Evolutionary conservation across 164 flowering plant species (phyloP).

Genomic region (Magnolia sinica): DNA sequence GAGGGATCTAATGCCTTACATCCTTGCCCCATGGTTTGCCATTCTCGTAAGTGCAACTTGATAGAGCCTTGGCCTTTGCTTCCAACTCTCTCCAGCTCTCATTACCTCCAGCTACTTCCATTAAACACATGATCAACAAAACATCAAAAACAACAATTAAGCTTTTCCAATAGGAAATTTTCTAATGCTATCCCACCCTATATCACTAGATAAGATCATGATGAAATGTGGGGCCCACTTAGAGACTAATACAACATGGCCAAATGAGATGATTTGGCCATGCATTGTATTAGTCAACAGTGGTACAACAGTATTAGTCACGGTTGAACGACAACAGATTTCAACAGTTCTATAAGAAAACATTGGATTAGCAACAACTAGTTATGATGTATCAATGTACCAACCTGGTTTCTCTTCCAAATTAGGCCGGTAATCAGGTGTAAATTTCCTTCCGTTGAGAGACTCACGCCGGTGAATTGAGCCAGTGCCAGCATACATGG

Average conservation of each 20-base stretch:
- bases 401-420: conserved; percentile 10
- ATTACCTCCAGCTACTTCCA: conserved; percentile 16
- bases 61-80: conserved; percentile 20
- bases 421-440: conserved; percentile 14
- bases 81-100: conserved; percentile 20
- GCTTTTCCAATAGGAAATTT: neutral
- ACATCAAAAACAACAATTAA: no score
- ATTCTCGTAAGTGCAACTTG: conserved; percentile 20
- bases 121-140: neutral
- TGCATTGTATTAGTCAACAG: no score
- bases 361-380: no score
- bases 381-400: neutral
- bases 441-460: conserved; percentile 26
- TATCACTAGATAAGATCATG: no score
- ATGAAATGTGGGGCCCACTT: no score
- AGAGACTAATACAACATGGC: no score
- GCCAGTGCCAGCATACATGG: conserved; percentile 36
- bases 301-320: no score
- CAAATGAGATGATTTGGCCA: no score
- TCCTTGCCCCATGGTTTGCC: conserved; percentile 29
- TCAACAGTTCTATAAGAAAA: no score
- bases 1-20: conserved; percentile 5
- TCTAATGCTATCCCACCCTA: neutral
- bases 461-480: conserved; percentile 28
- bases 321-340: no score